A percentile compares a stretch with the other conserved stretches of the same genome.
These are phyloP conservation scores for Paramecium tetraurelia DNA, from an alignment of 73 alveolate species.

Conservation along the genomic window DNA sequence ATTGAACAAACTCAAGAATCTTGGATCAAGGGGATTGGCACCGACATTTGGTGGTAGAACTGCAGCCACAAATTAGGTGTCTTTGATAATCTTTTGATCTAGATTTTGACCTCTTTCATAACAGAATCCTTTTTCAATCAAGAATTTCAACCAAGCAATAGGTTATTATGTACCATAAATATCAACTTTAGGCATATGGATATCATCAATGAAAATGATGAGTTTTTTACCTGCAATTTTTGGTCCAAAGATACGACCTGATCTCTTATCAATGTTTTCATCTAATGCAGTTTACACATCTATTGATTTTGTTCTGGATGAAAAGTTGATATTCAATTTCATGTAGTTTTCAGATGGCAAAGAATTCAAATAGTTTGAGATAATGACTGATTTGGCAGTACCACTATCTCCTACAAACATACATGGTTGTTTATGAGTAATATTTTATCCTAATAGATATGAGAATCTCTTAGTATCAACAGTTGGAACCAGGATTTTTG, in stretches of 20 bases:
- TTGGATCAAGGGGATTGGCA: slow-evolving; percentile 97
- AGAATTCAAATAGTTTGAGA: background rate
- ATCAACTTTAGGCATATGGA: slow-evolving; percentile 96
- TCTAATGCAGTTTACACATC: slow-evolving; percentile 96
- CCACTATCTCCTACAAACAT: slow-evolving; percentile 95
- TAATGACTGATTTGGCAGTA: slow-evolving; percentile 83
- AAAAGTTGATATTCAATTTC: slow-evolving; percentile 97
- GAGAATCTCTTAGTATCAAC: slow-evolving; percentile 96
- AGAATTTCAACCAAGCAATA: slow-evolving; percentile 93
- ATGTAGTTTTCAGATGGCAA: slow-evolving; percentile 75
- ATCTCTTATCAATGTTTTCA: slow-evolving; percentile 94
- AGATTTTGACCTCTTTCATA: slow-evolving; percentile 78
- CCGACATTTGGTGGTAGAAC: slow-evolving; percentile 99
- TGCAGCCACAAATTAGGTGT: slow-evolving; percentile 96
- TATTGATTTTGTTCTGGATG: slow-evolving; percentile 97
- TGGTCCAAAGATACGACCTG: slow-evolving; percentile 55
- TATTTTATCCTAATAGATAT: slow-evolving; percentile 83
- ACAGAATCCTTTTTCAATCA: slow-evolving; percentile 99
- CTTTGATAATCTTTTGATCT: slow-evolving; percentile 91
- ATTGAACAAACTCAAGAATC: slow-evolving; percentile 94
- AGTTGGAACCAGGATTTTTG: slow-evolving; percentile 99
- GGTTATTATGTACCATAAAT: slow-evolving; percentile 98
- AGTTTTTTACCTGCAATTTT: slow-evolving; percentile 53
- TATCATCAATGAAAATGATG: slow-evolving; percentile 84
- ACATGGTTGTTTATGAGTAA: slow-evolving; percentile 89